Evolutionary conservation across 2,329 filamentous ascomycete species (phyloP).

Genomic region (Ilyonectria mors-panacis): DNA sequence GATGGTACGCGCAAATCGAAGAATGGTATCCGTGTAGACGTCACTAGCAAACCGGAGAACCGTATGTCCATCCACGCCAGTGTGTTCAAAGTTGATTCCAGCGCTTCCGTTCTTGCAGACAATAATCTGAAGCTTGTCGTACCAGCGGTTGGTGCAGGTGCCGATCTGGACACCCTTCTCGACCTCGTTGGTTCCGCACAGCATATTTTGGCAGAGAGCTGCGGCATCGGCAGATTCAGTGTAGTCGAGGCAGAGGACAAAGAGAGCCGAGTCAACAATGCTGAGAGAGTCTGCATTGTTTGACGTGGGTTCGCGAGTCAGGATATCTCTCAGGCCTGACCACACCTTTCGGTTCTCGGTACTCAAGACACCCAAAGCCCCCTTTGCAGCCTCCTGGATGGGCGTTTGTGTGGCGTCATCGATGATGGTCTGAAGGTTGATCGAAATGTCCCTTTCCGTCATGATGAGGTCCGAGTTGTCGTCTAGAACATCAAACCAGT

Average conservation of each 20-base stretch:
- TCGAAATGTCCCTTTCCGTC: constrained; percentile 92
- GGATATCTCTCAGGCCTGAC: constrained; percentile 90
- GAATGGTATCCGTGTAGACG: constrained; percentile 96
- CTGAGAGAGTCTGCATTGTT: constrained; percentile 97
- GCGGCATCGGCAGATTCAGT: constrained; percentile 86
- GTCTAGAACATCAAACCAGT: constrained; percentile 98
- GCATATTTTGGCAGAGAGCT: constrained; percentile 97
- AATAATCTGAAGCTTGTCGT: constrained; percentile 98
- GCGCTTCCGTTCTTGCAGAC: constrained; percentile 99
- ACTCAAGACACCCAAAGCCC: constrained; percentile 91
- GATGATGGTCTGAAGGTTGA: constrained; percentile 93
- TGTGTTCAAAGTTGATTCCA: constrained; percentile 99
- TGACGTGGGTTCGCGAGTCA: constrained; percentile 87
- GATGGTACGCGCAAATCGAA: constrained; percentile 94
- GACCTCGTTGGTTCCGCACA: constrained; percentile 93
- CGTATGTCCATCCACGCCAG: constrained; percentile 96
- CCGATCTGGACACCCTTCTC: constrained; percentile 96
- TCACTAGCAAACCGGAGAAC: constrained; percentile 97
- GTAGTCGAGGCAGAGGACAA: constrained; percentile 93
- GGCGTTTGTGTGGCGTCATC: constrained; percentile 92
- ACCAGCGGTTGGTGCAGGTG: constrained; percentile 98
- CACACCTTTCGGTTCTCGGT: constrained; percentile 97
- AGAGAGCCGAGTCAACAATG: constrained; percentile 94
- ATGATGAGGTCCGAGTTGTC: constrained; percentile 96
- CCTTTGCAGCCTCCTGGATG: constrained; percentile 95